Conservation (phyloP, 2,329 filamentous ascomycete species). For the Cordyceps cicadae region DNA sequence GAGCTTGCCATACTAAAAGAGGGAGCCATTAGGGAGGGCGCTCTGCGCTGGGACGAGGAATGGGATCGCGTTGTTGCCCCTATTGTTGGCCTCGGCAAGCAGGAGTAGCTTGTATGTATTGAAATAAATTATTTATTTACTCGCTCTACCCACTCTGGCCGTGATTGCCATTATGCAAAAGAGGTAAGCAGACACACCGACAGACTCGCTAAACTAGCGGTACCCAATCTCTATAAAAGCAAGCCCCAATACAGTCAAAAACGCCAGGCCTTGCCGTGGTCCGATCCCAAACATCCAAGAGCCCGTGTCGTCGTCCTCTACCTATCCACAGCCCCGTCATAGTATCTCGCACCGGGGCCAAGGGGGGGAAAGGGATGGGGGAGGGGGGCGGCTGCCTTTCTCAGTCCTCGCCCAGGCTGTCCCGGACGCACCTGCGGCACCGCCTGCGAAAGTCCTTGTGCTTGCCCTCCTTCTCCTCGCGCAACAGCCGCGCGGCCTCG, state of each 20-base stretch:
- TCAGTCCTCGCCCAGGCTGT: slow-evolving; percentile 68
- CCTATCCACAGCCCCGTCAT: too few relatives aligned
- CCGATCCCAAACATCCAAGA: too few relatives aligned
- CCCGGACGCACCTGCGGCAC: slow-evolving; percentile 70
- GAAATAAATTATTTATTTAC: background rate
- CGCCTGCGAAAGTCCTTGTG: slow-evolving; percentile 67
- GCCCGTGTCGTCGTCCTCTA: too few relatives aligned
- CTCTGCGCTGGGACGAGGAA: slow-evolving; percentile 79
- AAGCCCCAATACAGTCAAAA: background rate
- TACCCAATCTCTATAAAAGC: background rate
- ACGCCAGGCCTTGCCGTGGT: background rate
- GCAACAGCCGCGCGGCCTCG: slow-evolving; percentile 81
- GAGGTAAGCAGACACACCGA: background rate
- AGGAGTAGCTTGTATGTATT: slow-evolving; percentile 7
- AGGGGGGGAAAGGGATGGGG: too few relatives aligned
- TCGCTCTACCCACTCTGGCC: background rate
- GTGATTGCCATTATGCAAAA: slow-evolving; percentile 1
- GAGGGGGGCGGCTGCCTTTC: too few relatives aligned
- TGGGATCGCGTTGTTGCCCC: slow-evolving; percentile 78
- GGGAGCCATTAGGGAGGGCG: slow-evolving; percentile 68
- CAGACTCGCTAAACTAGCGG: background rate
- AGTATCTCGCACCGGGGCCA: too few relatives aligned
- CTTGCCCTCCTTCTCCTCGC: slow-evolving; percentile 60
- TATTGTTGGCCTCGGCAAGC: slow-evolving; percentile 47
- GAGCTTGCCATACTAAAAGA: slow-evolving; percentile 54